A percentile compares a stretch with the other conserved stretches of the same genome.
Evolutionary conservation across 2,329 filamentous ascomycete species (phyloP).

Genomic region (Arthrinium phaeospermum): DNA sequence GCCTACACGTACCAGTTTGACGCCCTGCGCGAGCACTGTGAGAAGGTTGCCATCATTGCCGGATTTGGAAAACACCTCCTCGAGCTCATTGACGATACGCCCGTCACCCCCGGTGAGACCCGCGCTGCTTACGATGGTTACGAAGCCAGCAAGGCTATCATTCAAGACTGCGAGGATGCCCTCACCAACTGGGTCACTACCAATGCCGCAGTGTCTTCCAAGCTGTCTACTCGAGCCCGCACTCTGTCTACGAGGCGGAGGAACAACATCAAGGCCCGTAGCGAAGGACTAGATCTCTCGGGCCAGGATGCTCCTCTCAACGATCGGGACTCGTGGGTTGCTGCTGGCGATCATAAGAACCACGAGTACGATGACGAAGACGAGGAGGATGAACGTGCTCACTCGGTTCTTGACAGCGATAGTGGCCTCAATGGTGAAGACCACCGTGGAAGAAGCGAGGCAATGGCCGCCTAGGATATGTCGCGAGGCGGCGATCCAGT

Average conservation of each 20-base stretch:
- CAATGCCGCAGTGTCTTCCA: constrained; percentile 86
- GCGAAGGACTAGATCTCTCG: constrained; percentile 79
- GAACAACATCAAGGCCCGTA: constrained; percentile 70
- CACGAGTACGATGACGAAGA: constrained; percentile 66
- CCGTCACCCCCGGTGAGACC: constrained; percentile 96
- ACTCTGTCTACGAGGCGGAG: constrained; percentile 85
- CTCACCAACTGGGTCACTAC: constrained; percentile 96
- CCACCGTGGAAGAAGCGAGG: constrained; percentile 61
- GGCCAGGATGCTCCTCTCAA: constrained; percentile 80
- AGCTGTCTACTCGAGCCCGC: constrained; percentile 85
- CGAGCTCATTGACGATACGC: constrained; percentile 93
- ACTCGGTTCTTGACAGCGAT: constrained; percentile 59
- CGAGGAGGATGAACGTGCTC: constrained; percentile 67
- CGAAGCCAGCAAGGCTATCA: constrained; percentile 97
- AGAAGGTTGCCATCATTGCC: constrained; percentile 97
- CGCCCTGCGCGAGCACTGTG: constrained; percentile 93
- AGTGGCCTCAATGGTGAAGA: constrained; percentile 60
- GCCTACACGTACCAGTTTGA: constrained; percentile 99
- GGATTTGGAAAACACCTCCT: constrained; percentile 98
- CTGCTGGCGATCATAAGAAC: constrained; percentile 68
- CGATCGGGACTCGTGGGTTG: constrained; percentile 84
- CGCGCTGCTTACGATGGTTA: constrained; percentile 96
- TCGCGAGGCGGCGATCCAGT: not conserved
- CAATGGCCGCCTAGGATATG: constrained; percentile 48
- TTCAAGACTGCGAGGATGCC: constrained; percentile 97